A percentile compares a stretch with the other conserved stretches of the same genome.
Evolutionary conservation across 306 rosid species (phyloP).

Genomic region (Neltuma alba): DNA sequence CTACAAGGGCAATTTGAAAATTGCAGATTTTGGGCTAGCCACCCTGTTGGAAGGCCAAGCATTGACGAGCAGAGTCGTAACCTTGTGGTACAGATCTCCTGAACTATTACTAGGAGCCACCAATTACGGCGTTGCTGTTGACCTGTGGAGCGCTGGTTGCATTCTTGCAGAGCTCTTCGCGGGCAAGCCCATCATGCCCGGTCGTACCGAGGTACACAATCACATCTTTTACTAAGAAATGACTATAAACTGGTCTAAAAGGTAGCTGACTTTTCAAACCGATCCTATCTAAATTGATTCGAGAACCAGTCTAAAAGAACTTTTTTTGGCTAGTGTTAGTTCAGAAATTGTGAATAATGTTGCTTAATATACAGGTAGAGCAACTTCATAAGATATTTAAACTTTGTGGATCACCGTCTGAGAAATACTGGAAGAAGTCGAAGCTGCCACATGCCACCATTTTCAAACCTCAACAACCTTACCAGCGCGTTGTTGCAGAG

Average conservation of each 20-base stretch:
- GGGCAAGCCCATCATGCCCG: constrained; percentile 91
- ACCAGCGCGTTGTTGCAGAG: constrained; percentile 67
- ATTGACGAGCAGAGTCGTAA: constrained; percentile 87
- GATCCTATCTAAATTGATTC: too few species aligned
- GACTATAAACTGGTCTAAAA: too few species aligned
- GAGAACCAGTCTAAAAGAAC: too few species aligned
- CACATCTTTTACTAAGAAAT: not conserved
- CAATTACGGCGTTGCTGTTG: constrained; percentile 71
- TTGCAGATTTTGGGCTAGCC: constrained; percentile 86
- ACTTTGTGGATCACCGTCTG: constrained; percentile 93
- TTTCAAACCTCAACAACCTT: constrained; percentile 85
- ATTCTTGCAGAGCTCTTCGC: constrained; percentile 80
- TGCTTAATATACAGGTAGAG: too few species aligned
- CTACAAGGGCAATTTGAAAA: constrained; percentile 70
- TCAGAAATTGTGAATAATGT: too few species aligned
- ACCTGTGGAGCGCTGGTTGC: constrained; percentile 93
- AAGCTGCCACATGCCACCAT: constrained; percentile 79
- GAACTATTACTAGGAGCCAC: constrained; percentile 88
- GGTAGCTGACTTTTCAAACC: too few species aligned
- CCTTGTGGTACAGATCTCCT: constrained; percentile 94
- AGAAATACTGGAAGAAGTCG: constrained; percentile 84
- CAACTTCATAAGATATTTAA: constrained; percentile 95
- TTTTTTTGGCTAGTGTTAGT: too few species aligned
- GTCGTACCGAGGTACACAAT: constrained; percentile 72
- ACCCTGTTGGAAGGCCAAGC: constrained; percentile 60